A percentile compares a stretch with the other conserved stretches of the same genome.
Conservation (phyloP, 495 filamentous ascomycete species). For the Aspergillus incahuasiensis region DNA sequence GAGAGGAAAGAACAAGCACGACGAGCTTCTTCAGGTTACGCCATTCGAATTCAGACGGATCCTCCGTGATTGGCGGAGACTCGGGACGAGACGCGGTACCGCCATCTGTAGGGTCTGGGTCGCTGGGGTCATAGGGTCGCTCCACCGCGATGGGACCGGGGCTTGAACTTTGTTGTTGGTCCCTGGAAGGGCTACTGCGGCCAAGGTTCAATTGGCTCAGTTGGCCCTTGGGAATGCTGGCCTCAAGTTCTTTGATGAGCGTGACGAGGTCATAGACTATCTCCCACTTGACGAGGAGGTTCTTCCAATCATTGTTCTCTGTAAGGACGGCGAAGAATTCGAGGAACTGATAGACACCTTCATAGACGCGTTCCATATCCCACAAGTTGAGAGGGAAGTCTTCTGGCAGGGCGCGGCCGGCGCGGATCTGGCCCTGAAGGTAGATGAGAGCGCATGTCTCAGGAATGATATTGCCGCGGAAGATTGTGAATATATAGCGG, state of each 20-base stretch:
- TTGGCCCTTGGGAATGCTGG: constrained; percentile 71
- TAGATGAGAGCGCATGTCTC: constrained; percentile 91
- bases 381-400: constrained; percentile 93
- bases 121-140: constrained; percentile 52
- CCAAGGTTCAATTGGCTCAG: constrained; percentile 43
- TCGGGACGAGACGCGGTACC: constrained; percentile 45
- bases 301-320: constrained; percentile 63
- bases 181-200: constrained; percentile 27
- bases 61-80: constrained; percentile 64
- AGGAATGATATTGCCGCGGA: constrained; percentile 85
- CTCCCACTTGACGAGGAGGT: constrained; percentile 82
- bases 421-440: constrained; percentile 82
- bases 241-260: constrained; percentile 79
- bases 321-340: constrained; percentile 91
- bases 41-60: constrained; percentile 88
- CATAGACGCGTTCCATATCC: constrained; percentile 91
- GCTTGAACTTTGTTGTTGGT: constrained; percentile 23
- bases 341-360: constrained; percentile 87
- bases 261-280: constrained; percentile 78
- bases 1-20: constrained; percentile 76
- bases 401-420: constrained; percentile 57
- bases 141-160: constrained; percentile 50
- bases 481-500: constrained; percentile 87
- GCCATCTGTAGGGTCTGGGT: constrained; percentile 41
- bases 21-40: constrained; percentile 88